These are phyloP conservation scores for Zizania latifolia DNA, from an alignment of 176 grass and related monocot species.

Conservation along the genomic window DNA sequence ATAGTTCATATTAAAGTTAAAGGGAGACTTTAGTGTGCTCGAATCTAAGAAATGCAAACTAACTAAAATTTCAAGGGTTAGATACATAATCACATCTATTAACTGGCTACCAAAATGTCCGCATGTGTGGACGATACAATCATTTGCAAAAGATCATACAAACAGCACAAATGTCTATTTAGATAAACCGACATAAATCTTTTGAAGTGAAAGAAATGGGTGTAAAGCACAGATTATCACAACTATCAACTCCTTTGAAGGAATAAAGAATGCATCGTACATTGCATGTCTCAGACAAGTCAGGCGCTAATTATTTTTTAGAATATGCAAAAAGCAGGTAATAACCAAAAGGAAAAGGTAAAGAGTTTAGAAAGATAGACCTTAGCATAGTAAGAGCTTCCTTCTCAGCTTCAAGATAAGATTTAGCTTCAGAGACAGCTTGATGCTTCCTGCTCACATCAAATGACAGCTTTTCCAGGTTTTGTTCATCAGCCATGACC, in stretches of 20 bases:
- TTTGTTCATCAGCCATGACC: constrained; percentile 44
- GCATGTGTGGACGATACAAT: no score
- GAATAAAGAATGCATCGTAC: background rate
- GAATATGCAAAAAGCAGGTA: background rate
- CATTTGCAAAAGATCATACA: background rate
- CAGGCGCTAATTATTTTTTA: background rate
- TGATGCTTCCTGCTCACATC: constrained; percentile 56
- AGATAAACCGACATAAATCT: background rate
- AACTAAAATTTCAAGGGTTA: background rate
- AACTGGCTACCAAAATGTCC: background rate
- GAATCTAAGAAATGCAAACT: background rate
- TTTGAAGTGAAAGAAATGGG: background rate
- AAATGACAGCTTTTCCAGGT: constrained; percentile 42
- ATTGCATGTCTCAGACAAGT: background rate
- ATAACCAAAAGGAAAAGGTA: background rate
- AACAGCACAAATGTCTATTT: background rate
- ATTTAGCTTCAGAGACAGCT: constrained; percentile 67
- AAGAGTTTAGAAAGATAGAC: constrained; percentile 37
- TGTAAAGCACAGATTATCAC: background rate
- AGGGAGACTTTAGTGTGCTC: background rate
- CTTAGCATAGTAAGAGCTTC: constrained; percentile 83
- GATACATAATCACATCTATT: background rate
- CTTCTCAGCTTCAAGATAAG: constrained; percentile 71
- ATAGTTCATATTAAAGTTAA: background rate
- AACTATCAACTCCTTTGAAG: background rate